phyloP scores from a whole-genome alignment of 805 yeast genomes.

The Wickerhamiella brachini region DNA sequence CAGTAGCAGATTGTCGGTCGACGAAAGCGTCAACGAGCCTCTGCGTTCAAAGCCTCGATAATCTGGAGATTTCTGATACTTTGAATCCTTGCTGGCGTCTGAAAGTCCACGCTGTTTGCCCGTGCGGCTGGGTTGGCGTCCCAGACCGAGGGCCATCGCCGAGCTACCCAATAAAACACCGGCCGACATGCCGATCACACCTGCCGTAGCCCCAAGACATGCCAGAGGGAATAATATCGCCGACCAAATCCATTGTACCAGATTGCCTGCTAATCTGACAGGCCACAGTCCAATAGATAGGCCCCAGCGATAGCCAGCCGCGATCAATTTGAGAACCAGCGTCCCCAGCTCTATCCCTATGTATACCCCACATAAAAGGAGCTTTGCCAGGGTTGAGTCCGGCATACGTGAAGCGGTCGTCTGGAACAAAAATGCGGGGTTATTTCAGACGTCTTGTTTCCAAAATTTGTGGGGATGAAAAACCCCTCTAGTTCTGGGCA shows the following conservation, averaged over 20 bases:
- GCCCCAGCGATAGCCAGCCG: background rate
- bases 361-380: background rate
- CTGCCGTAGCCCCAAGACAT: background rate
- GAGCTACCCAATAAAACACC: background rate
- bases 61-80: no score
- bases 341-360: background rate
- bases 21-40: no score
- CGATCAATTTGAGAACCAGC: background rate
- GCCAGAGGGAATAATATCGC: background rate
- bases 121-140: background rate
- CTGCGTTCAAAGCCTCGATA: no score
- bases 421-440: background rate
- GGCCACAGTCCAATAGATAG: background rate
- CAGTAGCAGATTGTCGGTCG: background rate
- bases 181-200: background rate
- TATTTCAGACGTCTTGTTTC: background rate
- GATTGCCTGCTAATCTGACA: background rate
- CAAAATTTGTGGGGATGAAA: background rate
- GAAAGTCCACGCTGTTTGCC: background rate
- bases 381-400: background rate
- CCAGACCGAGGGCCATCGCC: background rate
- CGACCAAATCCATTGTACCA: background rate
- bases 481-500: background rate
- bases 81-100: no score
- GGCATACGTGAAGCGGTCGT: background rate